A percentile compares a stretch with the other conserved stretches of the same genome.
Evolutionary conservation across 805 yeast genomes (phyloP).

Genomic region (Teunomyces cretensis): DNA sequence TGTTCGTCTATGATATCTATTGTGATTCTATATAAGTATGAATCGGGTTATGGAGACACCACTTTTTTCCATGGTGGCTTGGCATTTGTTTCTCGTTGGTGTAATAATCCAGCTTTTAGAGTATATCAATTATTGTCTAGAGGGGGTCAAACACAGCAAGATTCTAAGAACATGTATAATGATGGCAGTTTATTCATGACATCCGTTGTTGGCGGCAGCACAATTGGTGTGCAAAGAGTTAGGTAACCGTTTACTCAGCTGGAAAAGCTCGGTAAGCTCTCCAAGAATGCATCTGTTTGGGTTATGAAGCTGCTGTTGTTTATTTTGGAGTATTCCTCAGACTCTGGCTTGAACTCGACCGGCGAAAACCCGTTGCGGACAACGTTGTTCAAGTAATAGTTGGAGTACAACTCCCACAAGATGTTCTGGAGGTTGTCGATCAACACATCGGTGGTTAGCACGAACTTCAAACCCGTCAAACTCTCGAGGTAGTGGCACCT

Average conservation of each 20-base stretch:
- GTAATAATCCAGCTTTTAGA: too few species aligned
- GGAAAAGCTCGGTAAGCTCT: slow-evolving; percentile 24
- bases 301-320: slow-evolving; percentile 55
- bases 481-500: slow-evolving; percentile 81
- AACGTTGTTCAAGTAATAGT: slow-evolving; percentile 57
- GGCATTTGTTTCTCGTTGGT: too few species aligned
- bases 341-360: slow-evolving; percentile 51
- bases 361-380: slow-evolving; percentile 56
- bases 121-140: too few species aligned
- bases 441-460: slow-evolving; percentile 65
- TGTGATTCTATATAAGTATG: not conserved
- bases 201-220: too few species aligned
- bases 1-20: not conserved
- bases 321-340: slow-evolving; percentile 40
- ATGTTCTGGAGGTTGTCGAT: slow-evolving; percentile 56
- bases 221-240: too few species aligned
- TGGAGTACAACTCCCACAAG: slow-evolving; percentile 58
- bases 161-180: too few species aligned
- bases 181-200: too few species aligned
- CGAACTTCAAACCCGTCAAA: slow-evolving; percentile 73
- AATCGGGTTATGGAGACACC: too few species aligned
- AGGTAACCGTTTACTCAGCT: too few species aligned
- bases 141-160: too few species aligned
- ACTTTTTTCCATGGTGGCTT: too few species aligned
- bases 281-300: slow-evolving; percentile 50